Evolutionary conservation across 306 rosid species (phyloP).

Genomic region (Cucurbita ficifolia): DNA sequence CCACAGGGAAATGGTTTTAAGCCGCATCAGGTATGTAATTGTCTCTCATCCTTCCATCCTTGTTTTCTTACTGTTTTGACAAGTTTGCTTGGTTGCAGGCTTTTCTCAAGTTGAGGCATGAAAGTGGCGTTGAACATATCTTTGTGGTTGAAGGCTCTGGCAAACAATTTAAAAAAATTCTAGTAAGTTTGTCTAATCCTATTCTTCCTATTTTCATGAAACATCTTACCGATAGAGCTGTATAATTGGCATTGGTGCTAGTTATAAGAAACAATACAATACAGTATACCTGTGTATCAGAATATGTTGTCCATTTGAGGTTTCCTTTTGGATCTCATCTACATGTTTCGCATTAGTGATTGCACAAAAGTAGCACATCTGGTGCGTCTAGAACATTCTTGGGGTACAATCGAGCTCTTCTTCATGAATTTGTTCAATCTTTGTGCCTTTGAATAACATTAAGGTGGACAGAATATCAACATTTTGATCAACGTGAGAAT

Average conservation of each 20-base stretch:
- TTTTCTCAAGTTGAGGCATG: conserved; percentile 74
- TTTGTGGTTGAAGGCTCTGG: conserved; percentile 68
- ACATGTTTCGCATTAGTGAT: background rate
- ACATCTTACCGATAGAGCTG: background rate
- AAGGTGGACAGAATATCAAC: too few relatives aligned
- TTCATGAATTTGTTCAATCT: background rate
- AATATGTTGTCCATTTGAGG: background rate
- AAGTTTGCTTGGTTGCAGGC: conserved; percentile 49
- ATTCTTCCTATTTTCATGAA: background rate
- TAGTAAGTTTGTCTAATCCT: conserved; percentile 51
- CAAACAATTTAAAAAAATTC: conserved; percentile 63
- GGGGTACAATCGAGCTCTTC: background rate
- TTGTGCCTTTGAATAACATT: background rate
- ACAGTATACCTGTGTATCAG: background rate
- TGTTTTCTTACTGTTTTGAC: conserved; percentile 16
- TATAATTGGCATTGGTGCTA: background rate
- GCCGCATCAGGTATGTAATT: conserved; percentile 82
- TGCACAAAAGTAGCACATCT: background rate
- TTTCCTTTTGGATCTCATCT: background rate
- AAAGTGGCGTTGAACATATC: conserved; percentile 67
- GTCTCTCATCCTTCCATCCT: background rate
- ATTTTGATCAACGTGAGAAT: too few relatives aligned
- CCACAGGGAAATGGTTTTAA: conserved; percentile 56
- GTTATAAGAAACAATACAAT: background rate
- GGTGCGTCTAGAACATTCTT: background rate